Conservation (phyloP, 2,329 filamentous ascomycete species). For the Cryphonectria japonica region DNA sequence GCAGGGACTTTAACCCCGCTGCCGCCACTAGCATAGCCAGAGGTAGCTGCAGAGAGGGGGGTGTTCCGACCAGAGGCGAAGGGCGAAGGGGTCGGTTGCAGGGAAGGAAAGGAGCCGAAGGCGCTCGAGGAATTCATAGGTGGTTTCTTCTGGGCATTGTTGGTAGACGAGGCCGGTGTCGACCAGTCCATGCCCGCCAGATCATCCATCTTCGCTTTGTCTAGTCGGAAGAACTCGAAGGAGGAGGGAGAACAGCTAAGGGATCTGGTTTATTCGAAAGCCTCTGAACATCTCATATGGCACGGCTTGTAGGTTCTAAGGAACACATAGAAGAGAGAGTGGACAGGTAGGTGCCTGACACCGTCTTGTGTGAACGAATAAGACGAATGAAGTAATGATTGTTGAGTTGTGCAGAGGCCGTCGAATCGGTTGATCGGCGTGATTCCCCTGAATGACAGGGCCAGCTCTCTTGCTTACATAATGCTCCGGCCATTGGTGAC, state of each 20-base stretch:
- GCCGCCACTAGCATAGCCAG: constrained; percentile 42
- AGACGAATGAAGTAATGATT: background rate
- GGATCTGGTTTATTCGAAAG: constrained; percentile 28
- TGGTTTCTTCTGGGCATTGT: constrained; percentile 41
- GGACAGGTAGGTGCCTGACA: background rate
- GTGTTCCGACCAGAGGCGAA: constrained; percentile 60
- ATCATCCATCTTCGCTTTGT: constrained; percentile 58
- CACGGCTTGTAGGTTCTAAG: background rate
- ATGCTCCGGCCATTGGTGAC: background rate
- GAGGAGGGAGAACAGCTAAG: constrained; percentile 11
- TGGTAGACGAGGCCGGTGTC: constrained; percentile 41
- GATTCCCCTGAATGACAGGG: constrained; percentile 1
- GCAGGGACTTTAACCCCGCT: constrained; percentile 41
- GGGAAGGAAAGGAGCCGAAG: constrained; percentile 50
- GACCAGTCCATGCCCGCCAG: constrained; percentile 65
- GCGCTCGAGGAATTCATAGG: constrained; percentile 48
- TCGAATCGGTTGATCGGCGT: background rate
- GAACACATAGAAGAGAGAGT: constrained; percentile 18
- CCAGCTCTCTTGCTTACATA: constrained; percentile 10
- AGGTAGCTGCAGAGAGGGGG: constrained; percentile 56
- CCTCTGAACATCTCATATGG: constrained; percentile 29
- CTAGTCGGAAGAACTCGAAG: constrained; percentile 7
- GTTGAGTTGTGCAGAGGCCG: background rate
- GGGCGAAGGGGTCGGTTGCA: constrained; percentile 61
- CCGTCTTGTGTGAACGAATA: background rate